These are phyloP conservation scores for Emmonsiellopsis sp. DNA, from an alignment of 2,329 filamentous ascomycete species.

Conservation along the genomic window DNA sequence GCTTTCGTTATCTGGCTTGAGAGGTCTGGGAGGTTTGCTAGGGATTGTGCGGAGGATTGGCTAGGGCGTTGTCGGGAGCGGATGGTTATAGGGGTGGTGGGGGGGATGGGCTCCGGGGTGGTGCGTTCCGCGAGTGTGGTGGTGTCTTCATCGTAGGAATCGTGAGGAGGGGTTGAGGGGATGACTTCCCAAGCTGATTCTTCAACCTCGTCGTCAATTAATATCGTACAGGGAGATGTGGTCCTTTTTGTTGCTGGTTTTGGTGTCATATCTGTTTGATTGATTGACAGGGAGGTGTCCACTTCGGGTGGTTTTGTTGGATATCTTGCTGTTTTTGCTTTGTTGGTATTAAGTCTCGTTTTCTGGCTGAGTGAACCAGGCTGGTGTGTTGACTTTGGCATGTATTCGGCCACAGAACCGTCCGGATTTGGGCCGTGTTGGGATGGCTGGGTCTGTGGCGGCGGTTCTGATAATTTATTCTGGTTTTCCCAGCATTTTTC, in stretches of 20 bases:
- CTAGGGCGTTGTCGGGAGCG: neutral
- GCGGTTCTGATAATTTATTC: slow-evolving; percentile 17
- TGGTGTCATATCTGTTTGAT: neutral
- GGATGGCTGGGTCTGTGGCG: slow-evolving; percentile 1
- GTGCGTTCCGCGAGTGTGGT: neutral
- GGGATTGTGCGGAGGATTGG: neutral
- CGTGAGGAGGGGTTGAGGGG: neutral
- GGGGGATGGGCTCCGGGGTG: neutral
- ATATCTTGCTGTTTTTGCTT: no score
- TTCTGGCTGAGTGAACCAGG: no score
- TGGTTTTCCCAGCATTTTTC: slow-evolving; percentile 63
- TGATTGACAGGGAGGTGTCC: no score
- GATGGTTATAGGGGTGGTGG: slow-evolving; percentile 14
- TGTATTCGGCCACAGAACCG: no score
- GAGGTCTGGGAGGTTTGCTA: slow-evolving; percentile 26
- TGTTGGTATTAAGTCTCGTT: no score
- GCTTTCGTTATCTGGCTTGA: slow-evolving; percentile 39
- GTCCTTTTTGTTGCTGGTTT: neutral
- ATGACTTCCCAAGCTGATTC: neutral
- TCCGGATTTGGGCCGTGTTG: neutral
- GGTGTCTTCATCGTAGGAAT: neutral
- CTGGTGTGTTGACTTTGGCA: no score
- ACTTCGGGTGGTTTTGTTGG: no score
- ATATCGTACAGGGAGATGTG: neutral
- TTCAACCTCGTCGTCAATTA: neutral